Evolutionary conservation across 805 yeast species (phyloP), one percentile per base, ranked within the genome.

Genomic region (Schizosaccharomyces octosporus): DNA sequence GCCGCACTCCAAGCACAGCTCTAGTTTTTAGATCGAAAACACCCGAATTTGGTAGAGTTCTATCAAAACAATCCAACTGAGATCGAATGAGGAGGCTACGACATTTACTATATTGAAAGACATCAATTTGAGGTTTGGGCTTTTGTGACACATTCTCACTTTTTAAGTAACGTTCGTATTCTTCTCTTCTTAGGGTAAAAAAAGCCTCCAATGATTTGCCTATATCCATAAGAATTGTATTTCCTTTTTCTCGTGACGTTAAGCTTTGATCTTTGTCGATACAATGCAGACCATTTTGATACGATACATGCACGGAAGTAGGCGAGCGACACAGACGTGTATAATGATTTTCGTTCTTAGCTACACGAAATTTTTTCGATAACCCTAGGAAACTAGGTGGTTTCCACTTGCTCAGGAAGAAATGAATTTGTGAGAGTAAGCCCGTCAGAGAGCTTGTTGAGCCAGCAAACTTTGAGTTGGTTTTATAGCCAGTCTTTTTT

Each of bases 371-470:
- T 62, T 72, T 68, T 64, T 72, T 75, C 1, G 81, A 79, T 60
- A 76, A 73, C 42, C 69, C 72, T 61, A 69, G 70, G 15, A 77
- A 74, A 68, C 74, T 78, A n/a, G 76, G 79, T 1, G 78, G 79
- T 61, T 85, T 74, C 63, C 74, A 75, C 66, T 83, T 81, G 6
- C 87, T 81, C 48, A 93, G 68, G 9, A 86, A 72, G 63, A 75
- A 76, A 71, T 93, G 96, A 63, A 90, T 73, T 60, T 88, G 94
- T 2, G 82, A 75, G 57, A 90, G 75, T 0, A 82, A 72, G 0
- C 82, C 76, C 0, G 97, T 89, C 85, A 90, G 78, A 1, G 95
- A 85, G 21, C 95, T 85, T 0, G 97, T 88, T 0, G 96, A 87
- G 1, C 94, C 85, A 63, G 78, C 79, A 68, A 76, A 90, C 62